Evolutionary conservation across 2,329 filamentous ascomycete genomes (phyloP), one percentile per base, ranked within the genome.

Genomic region (Lasiodiplodia sp.): DNA sequence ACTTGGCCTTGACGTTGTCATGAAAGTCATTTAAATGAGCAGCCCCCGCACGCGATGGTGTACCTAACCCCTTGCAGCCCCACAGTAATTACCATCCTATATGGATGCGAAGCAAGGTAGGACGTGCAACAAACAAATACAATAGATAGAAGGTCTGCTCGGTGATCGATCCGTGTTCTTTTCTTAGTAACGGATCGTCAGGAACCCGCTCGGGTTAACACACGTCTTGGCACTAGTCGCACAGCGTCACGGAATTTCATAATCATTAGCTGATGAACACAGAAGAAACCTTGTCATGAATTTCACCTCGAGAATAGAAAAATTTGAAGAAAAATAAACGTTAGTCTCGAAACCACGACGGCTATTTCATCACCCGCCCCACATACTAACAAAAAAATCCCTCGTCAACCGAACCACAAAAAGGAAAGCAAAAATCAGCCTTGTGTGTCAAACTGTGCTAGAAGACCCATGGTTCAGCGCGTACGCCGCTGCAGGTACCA

Each of bases 171-270:
- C 23, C 23, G 40, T 12, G 31, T 31, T 38, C 58, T 63, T 63
- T 63, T 63, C 58, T 63, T 63, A 63, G 58, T 28, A 63, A 34
- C 37, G n/a, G 28, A 47, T 14, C 44, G 40, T n/a, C 40, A 47
- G 40, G n/a, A 16, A 47, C 16, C 16, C 40, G n/a, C 44, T 47
- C 18, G 4, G 44, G 21, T 47, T n/a, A 21, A n/a, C 44, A 47
- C 34, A 16, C 18, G 10, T 44, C 25, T 38, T 31, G 11, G n/a
- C 4, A 21, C 18, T 11, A 11, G 18, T 8, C 40, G 40, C 40
- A 44, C 40, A 44, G 40, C 40, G 18, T 44, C 40, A 18, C 40
- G 7, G 31, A 34, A 34, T 34, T 34, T 34, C 31, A 10, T 34
- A 34, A 34, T 34, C 31, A 34, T 34, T 34, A 34, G 31, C 6